phyloP scores from a whole-genome alignment of 1,139 yeast genomes.

The Suhomyces bolitotheri region DNA sequence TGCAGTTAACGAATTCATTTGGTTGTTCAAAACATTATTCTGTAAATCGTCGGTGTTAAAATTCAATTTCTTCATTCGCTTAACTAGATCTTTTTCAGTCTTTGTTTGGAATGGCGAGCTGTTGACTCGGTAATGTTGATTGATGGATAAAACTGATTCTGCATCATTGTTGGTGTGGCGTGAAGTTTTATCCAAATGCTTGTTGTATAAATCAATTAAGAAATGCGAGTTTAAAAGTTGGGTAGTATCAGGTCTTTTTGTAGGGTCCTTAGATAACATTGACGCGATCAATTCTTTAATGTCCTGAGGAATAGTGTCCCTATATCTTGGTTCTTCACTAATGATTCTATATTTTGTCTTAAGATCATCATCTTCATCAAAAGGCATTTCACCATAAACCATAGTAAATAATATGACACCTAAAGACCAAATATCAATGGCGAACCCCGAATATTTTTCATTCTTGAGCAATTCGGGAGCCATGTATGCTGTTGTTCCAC shows the following conservation, averaged over 20 bases:
- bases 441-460: slow-evolving; percentile 76
- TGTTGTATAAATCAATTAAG: slow-evolving; percentile 45
- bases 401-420: slow-evolving; percentile 93
- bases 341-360: slow-evolving; percentile 63
- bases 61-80: slow-evolving; percentile 63
- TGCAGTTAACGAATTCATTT: slow-evolving; percentile 81
- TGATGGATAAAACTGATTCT: slow-evolving; percentile 43
- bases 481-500: slow-evolving; percentile 96
- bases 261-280: slow-evolving; percentile 68
- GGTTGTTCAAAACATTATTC: slow-evolving; percentile 57
- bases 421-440: slow-evolving; percentile 87
- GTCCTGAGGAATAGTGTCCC: slow-evolving; percentile 46
- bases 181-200: slow-evolving; percentile 27
- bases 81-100: slow-evolving; percentile 64
- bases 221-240: slow-evolving; percentile 66
- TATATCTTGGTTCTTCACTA: slow-evolving; percentile 61
- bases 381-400: slow-evolving; percentile 87
- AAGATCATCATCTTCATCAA: slow-evolving; percentile 77
- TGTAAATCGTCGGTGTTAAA: slow-evolving; percentile 66
- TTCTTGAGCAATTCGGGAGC: slow-evolving; percentile 84
- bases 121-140: slow-evolving; percentile 38
- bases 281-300: slow-evolving; percentile 48
- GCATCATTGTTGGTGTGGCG: slow-evolving; percentile 32
- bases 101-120: slow-evolving; percentile 55
- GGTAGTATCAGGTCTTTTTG: slow-evolving; percentile 55